Evolutionary conservation across 2,329 filamentous ascomycete species (phyloP), one percentile per base, ranked within the genome.

Genomic region (Hymenoscyphus salicellus): DNA sequence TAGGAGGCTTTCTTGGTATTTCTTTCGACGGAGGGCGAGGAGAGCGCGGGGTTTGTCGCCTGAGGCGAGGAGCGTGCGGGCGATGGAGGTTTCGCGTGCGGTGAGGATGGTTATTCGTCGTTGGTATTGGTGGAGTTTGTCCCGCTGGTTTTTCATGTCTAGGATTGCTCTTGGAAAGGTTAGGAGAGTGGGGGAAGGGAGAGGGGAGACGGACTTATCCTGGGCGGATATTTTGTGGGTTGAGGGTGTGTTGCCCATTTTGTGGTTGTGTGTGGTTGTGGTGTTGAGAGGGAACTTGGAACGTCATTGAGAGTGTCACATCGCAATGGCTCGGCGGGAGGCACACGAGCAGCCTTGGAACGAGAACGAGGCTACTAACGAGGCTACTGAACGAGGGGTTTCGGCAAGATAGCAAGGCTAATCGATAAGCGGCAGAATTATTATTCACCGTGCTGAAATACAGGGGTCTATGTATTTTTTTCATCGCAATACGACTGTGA

Each of bases 41-140:
- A 97, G 84, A 0, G 95, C 95, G 68, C 88, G 88, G 71, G 85
- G 81, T 78, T 92, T 93, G 79, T 97, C 91, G 73, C 90, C 89
- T 66, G 86, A 84, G 20, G 88, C 87, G 23, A 98, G 84, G 79
- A 96, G 93, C 80, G 92, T 85, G 70, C 86, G 88, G 26, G 95
- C 94, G 64, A 97, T 90, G 56, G 88, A 89, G 58, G 90, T 97
- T 80, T 99, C 94, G 70, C 90, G 90, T 75, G 89, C 86, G 6
- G 94, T 97, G 43, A 99, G 86, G 60, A 91, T 83, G 41, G 88
- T 89, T 75, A 99, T 95, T 73, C 91, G 90, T 74, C 90, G 90
- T 79, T 97, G 94, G 81, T 98, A 98, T 77, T 96, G 93, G 75
- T 96, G 93, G 3, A 99, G 89, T 78, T 93, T 96, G 83, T 99